Percentiles rank a stretch among this genome's conserved stretches.
Conservation (phyloP, 202 grass and related monocot genomes). For the Zizania palustris region DNA sequence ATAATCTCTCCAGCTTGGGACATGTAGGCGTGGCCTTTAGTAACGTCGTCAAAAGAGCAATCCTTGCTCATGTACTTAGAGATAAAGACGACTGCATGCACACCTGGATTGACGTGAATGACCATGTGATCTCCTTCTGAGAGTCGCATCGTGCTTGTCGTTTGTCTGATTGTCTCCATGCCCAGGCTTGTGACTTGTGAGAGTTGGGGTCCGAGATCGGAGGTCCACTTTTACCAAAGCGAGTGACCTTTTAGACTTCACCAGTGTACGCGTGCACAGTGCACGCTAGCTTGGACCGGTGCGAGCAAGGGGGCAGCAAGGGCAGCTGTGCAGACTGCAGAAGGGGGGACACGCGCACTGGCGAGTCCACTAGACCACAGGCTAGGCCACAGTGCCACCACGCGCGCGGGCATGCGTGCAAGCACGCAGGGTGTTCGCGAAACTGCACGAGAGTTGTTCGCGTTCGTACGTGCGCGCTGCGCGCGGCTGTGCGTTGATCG, state of each 20-base stretch:
- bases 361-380: slow-evolving; percentile 44
- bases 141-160: background rate
- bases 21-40: background rate
- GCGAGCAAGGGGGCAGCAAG: background rate
- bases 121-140: slow-evolving; percentile 6
- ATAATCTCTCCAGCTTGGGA: background rate
- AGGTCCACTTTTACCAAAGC: slow-evolving; percentile 11
- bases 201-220: background rate
- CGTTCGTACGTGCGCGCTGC: background rate
- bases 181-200: background rate
- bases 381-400: slow-evolving; percentile 4
- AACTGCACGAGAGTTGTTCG: background rate
- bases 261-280: background rate
- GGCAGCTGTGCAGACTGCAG: background rate
- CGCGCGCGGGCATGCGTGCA: background rate
- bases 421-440: background rate
- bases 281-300: too few species aligned
- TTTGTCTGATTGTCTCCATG: too few species aligned
- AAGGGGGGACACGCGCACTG: slow-evolving; percentile 22
- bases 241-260: slow-evolving; percentile 11
- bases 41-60: background rate
- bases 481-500: too few species aligned
- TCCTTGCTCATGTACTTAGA: background rate
- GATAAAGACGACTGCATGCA: background rate
- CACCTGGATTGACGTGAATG: background rate